Conservation (phyloP, 768 basidiomycete species). For the Boletus vinaceobasis region DNA sequence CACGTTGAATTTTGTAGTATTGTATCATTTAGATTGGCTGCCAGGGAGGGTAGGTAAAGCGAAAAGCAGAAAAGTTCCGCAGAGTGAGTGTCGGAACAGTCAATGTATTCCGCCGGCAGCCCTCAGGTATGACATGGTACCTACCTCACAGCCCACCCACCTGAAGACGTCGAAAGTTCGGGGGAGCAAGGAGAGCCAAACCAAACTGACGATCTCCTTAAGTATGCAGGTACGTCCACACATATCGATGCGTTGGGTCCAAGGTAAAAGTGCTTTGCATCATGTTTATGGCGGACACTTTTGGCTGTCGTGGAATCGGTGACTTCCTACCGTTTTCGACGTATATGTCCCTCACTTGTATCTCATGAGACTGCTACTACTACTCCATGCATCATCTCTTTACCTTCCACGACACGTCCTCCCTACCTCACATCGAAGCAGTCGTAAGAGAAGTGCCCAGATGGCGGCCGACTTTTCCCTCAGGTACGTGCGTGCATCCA, state of each 20-base stretch:
- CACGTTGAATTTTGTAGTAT: neutral
- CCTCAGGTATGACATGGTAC: neutral
- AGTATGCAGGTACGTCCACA: too few species aligned
- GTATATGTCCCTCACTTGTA: neutral
- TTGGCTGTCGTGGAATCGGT: neutral
- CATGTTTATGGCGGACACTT: neutral
- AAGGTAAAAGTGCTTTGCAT: neutral
- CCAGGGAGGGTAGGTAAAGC: too few species aligned
- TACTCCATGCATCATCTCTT: too few species aligned
- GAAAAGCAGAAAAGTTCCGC: neutral
- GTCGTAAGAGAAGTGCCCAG: neutral
- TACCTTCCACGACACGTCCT: neutral
- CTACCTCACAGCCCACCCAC: too few species aligned
- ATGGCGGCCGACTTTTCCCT: neutral
- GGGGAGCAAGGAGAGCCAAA: too few species aligned
- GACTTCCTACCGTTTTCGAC: neutral
- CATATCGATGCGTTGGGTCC: neutral
- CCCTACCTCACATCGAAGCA: neutral
- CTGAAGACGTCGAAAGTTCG: too few species aligned
- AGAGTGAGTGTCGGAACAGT: neutral
- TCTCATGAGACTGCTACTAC: too few species aligned
- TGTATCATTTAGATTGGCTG: too few species aligned
- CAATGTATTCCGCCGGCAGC: neutral
- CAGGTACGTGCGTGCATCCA: neutral
- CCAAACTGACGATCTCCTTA: too few species aligned